Evolutionary conservation across 2,329 filamentous ascomycete species (phyloP).

Genomic region (Colletotrichum caudatum): DNA sequence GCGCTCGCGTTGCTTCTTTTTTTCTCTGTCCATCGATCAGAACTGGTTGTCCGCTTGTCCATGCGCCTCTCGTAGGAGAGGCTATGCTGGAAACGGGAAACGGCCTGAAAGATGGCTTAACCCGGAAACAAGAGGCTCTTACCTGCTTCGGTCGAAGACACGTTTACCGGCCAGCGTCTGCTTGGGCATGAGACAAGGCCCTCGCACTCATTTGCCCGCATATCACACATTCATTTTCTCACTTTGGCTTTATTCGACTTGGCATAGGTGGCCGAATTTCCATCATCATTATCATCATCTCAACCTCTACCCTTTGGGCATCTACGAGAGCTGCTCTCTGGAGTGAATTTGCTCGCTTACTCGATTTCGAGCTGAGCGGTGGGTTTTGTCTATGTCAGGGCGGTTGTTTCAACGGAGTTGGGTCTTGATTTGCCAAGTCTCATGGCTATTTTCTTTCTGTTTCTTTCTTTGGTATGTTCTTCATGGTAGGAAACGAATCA

Average conservation of each 20-base stretch:
- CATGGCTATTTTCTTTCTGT: background rate
- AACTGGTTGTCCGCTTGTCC: background rate
- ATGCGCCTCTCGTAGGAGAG: background rate
- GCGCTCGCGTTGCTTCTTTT: background rate
- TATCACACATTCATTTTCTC: background rate
- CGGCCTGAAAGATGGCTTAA: slow-evolving; percentile 1
- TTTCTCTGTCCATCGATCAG: background rate
- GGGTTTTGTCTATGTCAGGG: background rate
- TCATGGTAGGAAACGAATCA: background rate
- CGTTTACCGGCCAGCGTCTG: background rate
- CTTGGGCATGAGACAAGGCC: slow-evolving; percentile 20
- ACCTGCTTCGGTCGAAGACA: background rate
- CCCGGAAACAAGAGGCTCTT: background rate
- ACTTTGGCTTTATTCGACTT: background rate
- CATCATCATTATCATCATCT: background rate
- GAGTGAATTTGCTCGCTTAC: background rate
- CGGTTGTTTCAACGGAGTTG: background rate
- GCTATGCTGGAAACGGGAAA: background rate
- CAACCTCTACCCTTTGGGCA: background rate
- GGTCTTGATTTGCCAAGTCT: background rate
- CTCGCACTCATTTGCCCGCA: background rate
- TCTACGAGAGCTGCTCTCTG: background rate
- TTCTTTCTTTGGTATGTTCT: background rate
- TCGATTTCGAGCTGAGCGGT: background rate
- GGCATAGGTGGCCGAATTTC: background rate